Evolutionary conservation across 2,329 filamentous ascomycete species (phyloP).

Genomic region (Colletotrichum tamarilloi): DNA sequence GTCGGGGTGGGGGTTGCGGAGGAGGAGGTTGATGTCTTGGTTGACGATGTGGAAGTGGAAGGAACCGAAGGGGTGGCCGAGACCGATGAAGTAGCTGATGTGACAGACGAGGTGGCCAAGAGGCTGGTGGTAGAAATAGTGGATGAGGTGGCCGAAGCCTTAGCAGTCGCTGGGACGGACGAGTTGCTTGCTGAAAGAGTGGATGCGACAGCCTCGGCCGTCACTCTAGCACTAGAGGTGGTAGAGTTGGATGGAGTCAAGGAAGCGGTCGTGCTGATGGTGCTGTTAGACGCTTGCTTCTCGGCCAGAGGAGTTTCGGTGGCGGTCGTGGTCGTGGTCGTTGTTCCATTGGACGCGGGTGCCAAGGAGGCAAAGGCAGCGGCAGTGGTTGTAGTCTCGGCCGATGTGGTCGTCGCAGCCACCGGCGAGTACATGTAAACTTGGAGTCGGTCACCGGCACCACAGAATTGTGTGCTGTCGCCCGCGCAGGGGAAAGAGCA

Average conservation of each 20-base stretch:
- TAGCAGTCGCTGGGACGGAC: background rate
- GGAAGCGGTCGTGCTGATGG: background rate
- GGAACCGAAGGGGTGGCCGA: background rate
- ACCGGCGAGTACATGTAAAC: constrained; percentile 43
- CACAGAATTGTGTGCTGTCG: constrained; percentile 47
- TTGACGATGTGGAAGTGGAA: background rate
- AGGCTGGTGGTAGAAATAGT: background rate
- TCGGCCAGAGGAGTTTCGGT: background rate
- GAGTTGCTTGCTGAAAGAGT: background rate
- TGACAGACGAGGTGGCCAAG: background rate
- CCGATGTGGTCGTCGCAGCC: background rate
- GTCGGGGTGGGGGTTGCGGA: constrained; percentile 38
- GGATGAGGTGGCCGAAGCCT: background rate
- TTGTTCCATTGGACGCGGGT: background rate
- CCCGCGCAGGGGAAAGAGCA: constrained; percentile 48
- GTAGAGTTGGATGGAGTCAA: background rate
- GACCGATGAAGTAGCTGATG: background rate
- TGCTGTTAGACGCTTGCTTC: background rate
- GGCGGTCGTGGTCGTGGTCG: background rate
- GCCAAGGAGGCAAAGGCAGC: background rate
- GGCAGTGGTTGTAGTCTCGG: background rate
- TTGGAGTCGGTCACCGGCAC: constrained; percentile 46
- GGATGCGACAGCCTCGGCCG: background rate
- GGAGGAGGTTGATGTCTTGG: background rate
- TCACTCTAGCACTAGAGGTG: constrained; percentile 2